These are phyloP conservation scores for Tricholoma sp. DNA, from an alignment of 768 basidiomycete genomes.

Conservation along the genomic window DNA sequence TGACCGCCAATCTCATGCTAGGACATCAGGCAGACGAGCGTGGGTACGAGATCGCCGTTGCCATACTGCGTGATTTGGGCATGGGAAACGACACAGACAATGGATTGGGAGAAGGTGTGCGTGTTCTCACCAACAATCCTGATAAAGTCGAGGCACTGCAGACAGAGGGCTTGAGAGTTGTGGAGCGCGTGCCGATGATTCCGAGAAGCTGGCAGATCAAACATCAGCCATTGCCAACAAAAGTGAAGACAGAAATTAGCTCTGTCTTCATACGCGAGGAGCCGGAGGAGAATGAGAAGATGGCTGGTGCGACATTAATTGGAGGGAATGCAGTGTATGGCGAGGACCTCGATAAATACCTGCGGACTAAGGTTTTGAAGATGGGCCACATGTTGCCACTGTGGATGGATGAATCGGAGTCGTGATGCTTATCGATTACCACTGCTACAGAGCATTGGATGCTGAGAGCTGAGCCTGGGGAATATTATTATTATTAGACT, in stretches of 20 bases:
- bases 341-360: constrained; percentile 88
- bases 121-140: constrained; percentile 95
- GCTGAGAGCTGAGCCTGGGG: background rate
- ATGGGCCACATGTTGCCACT: constrained; percentile 94
- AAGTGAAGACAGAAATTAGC: constrained; percentile 10
- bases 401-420: constrained; percentile 35
- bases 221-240: constrained; percentile 25
- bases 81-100: constrained; percentile 45
- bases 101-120: constrained; percentile 44
- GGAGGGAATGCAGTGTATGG: constrained; percentile 75
- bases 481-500: background rate
- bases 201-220: constrained; percentile 79
- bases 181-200: constrained; percentile 90
- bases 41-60: constrained; percentile 86
- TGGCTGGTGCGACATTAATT: constrained; percentile 71
- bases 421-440: constrained; percentile 11
- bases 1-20: constrained; percentile 92
- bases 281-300: constrained; percentile 32
- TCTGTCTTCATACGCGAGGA: constrained; percentile 15
- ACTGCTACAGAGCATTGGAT: constrained; percentile 1
- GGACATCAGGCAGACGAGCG: constrained; percentile 94
- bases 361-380: constrained; percentile 91
- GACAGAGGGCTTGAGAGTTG: constrained; percentile 74
- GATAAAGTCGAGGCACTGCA: constrained; percentile 90
- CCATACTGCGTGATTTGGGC: constrained; percentile 84